phyloP scores from a whole-genome alignment of 78 protist species.

The Blattamonas nauphoetae region DNA sequence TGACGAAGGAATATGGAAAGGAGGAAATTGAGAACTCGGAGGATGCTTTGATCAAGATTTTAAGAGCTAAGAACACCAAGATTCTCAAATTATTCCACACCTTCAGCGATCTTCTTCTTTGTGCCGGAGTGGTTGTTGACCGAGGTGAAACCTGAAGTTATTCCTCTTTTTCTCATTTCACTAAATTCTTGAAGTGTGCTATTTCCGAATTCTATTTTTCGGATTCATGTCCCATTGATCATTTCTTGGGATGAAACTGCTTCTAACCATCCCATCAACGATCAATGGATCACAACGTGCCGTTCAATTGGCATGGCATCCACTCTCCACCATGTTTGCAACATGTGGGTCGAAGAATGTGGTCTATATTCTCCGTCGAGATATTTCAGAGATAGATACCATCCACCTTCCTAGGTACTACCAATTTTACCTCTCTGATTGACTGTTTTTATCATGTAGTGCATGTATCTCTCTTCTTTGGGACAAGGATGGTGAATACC shows the following conservation, averaged over 20 bases:
- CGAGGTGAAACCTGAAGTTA: too few relatives aligned
- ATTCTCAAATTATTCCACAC: too few relatives aligned
- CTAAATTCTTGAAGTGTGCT: too few relatives aligned
- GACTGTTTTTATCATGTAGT: not conserved
- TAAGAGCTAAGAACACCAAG: too few relatives aligned
- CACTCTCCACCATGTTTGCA: not conserved
- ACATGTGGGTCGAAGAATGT: not conserved
- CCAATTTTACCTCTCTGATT: not conserved
- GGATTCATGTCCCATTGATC: not conserved
- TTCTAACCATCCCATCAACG: not conserved
- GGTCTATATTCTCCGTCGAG: not conserved
- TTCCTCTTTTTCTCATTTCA: too few relatives aligned
- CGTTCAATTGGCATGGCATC: constrained; percentile 6
- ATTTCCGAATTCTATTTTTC: not conserved
- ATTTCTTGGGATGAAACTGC: not conserved
- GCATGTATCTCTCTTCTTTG: not conserved
- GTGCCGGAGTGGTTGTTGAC: too few relatives aligned
- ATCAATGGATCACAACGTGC: not conserved
- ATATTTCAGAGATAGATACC: not conserved
- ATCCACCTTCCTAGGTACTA: not conserved
- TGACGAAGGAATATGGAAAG: too few relatives aligned
- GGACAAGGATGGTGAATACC: constrained; percentile 17
- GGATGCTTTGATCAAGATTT: too few relatives aligned
- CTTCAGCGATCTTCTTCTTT: too few relatives aligned
- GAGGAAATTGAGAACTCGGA: too few relatives aligned